A percentile compares a stretch with the other conserved stretches of the same genome.
phyloP scores from a whole-genome alignment of 257 asterid genomes.

The Craterostigma plantagineum region DNA sequence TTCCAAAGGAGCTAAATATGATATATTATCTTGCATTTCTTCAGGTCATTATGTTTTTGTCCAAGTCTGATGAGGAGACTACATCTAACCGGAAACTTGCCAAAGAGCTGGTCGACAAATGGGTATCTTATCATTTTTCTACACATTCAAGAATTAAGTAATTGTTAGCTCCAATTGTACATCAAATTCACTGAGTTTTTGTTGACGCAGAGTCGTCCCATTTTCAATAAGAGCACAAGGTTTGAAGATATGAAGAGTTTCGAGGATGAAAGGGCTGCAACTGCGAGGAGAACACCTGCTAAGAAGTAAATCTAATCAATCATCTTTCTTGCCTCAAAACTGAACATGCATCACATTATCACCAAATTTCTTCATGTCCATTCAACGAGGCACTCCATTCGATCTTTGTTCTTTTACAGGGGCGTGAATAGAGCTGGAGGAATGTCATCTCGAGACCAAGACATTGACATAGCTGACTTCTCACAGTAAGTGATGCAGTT shows the following conservation, averaged over 20 bases:
- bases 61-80: slow-evolving; percentile 92
- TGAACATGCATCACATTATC: slow-evolving; percentile 1
- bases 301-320: slow-evolving; percentile 27
- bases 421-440: slow-evolving; percentile 44
- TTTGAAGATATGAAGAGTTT: slow-evolving; percentile 87
- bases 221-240: slow-evolving; percentile 86
- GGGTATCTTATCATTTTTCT: slow-evolving; percentile 29
- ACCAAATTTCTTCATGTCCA: no score
- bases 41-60: slow-evolving; percentile 92
- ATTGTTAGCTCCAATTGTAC: neutral
- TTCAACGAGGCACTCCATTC: no score
- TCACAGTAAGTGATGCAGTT: slow-evolving; percentile 20
- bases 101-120: slow-evolving; percentile 91
- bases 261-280: slow-evolving; percentile 62
- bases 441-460: slow-evolving; percentile 62
- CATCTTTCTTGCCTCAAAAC: neutral
- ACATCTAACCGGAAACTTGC: slow-evolving; percentile 80
- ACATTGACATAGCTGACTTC: slow-evolving; percentile 52
- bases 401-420: slow-evolving; percentile 21
- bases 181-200: no score
- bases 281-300: slow-evolving; percentile 47
- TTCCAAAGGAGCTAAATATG: neutral
- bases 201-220: slow-evolving; percentile 70
- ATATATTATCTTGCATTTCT: slow-evolving; percentile 1
- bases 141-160: slow-evolving; percentile 2